These are phyloP conservation scores for Pichia inconspicua DNA, from an alignment of 1,139 yeast genomes.

Conservation along the genomic window DNA sequence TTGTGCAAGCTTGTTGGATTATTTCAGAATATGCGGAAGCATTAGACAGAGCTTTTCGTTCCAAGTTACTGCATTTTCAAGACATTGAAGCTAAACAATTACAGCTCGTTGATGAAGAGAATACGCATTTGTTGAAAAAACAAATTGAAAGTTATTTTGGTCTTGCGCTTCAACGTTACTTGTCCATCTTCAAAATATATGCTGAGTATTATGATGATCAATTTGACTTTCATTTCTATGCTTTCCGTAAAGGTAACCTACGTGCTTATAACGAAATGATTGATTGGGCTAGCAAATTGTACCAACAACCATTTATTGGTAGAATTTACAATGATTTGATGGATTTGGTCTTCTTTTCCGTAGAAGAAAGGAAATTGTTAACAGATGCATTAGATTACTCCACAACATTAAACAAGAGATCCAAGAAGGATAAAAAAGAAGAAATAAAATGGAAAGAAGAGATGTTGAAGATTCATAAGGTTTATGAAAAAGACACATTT, in stretches of 20 bases:
- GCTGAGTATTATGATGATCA: constrained; percentile 75
- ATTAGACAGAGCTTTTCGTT: constrained; percentile 41
- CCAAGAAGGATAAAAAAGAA: constrained; percentile 27
- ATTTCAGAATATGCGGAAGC: constrained; percentile 81
- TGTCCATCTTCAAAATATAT: constrained; percentile 59
- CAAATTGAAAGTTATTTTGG: constrained; percentile 44
- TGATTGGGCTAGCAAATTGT: constrained; percentile 73
- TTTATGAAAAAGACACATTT: constrained; percentile 42
- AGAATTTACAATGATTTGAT: constrained; percentile 66
- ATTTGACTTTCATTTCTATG: constrained; percentile 88
- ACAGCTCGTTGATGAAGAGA: background rate
- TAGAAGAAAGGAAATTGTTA: constrained; percentile 17
- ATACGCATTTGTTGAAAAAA: constrained; percentile 27
- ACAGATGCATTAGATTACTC: constrained; percentile 20
- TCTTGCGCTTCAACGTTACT: constrained; percentile 71
- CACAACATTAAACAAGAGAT: constrained; percentile 14
- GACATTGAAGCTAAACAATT: background rate
- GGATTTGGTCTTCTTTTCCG: constrained; percentile 35
- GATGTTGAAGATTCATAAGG: constrained; percentile 33
- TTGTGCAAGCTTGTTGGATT: constrained; percentile 91
- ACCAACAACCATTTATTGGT: constrained; percentile 58
- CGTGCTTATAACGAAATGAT: constrained; percentile 71
- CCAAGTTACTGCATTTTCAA: constrained; percentile 11
- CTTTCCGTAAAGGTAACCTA: constrained; percentile 86
- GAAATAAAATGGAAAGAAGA: constrained; percentile 33